These are phyloP conservation scores for Rhynchospora pubera DNA, from an alignment of 176 grass and related monocot species.

Conservation along the genomic window DNA sequence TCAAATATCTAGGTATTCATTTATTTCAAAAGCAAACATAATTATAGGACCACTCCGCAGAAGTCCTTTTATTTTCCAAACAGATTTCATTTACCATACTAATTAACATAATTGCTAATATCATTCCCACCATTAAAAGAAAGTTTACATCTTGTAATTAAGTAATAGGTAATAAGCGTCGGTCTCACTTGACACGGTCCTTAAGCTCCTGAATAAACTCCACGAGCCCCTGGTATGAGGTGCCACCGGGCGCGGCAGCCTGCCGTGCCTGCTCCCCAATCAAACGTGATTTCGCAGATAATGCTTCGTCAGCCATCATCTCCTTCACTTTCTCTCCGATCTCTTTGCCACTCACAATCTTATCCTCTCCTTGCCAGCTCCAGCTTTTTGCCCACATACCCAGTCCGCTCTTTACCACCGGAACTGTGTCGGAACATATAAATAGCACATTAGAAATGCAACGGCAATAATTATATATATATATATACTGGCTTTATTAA, in stretches of 20 bases:
- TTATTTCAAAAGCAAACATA: too few species aligned
- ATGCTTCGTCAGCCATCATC: constrained; percentile 24
- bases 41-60: too few species aligned
- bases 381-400: constrained; percentile 44
- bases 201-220: constrained; percentile 22
- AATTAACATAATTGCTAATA: too few species aligned
- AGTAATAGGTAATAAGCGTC: too few species aligned
- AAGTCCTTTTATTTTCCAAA: too few species aligned
- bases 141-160: too few species aligned
- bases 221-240: constrained; percentile 13
- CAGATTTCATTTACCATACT: too few species aligned
- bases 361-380: constrained; percentile 37
- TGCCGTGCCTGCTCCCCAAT: constrained; percentile 10
- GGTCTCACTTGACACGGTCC: neutral
- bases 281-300: neutral
- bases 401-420: constrained; percentile 9
- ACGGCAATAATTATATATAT: too few species aligned
- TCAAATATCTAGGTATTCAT: too few species aligned
- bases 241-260: constrained; percentile 30
- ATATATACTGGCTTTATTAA: too few species aligned
- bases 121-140: too few species aligned
- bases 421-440: neutral
- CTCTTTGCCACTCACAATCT: constrained; percentile 31
- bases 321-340: constrained; percentile 39
- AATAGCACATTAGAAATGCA: neutral